phyloP scores from a whole-genome alignment of 768 basidiomycete species.

The Podaxis rugospora region DNA sequence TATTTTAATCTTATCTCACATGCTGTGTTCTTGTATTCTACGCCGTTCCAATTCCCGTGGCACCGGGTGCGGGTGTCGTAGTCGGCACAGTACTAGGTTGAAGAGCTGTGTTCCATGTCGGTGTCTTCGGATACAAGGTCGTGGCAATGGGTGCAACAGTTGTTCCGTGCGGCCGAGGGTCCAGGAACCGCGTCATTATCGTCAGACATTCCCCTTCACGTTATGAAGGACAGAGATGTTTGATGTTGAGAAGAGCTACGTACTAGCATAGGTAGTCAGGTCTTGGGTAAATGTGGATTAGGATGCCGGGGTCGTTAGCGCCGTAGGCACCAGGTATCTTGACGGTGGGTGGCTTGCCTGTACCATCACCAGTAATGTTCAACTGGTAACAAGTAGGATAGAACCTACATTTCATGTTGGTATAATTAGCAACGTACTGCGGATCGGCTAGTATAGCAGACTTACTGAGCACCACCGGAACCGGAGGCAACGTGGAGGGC shows the following conservation, averaged over 20 bases:
- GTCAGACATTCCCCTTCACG: not conserved
- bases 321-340: constrained; percentile 40
- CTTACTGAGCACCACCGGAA: constrained; percentile 35
- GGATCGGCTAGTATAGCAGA: constrained; percentile 16
- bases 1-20: too few relatives aligned
- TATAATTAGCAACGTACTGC: not conserved
- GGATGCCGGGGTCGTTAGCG: constrained; percentile 33
- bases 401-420: constrained; percentile 13
- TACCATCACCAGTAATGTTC: constrained; percentile 27
- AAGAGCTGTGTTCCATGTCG: constrained; percentile 45
- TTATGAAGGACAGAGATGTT: not conserved
- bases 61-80: constrained; percentile 17
- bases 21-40: not conserved
- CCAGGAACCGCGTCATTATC: constrained; percentile 34
- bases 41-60: not conserved
- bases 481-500: constrained; percentile 40
- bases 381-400: constrained; percentile 46
- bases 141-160: constrained; percentile 35
- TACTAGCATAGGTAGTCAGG: constrained; percentile 37
- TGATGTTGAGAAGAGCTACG: constrained; percentile 10
- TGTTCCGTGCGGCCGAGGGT: constrained; percentile 37
- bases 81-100: constrained; percentile 45
- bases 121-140: constrained; percentile 40
- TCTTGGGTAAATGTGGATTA: constrained; percentile 43
- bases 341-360: constrained; percentile 33